Percentiles rank a stretch among this genome's conserved stretches.
Conservation (phyloP, 2,329 filamentous ascomycete genomes). For the Venturia oleaginea region DNA sequence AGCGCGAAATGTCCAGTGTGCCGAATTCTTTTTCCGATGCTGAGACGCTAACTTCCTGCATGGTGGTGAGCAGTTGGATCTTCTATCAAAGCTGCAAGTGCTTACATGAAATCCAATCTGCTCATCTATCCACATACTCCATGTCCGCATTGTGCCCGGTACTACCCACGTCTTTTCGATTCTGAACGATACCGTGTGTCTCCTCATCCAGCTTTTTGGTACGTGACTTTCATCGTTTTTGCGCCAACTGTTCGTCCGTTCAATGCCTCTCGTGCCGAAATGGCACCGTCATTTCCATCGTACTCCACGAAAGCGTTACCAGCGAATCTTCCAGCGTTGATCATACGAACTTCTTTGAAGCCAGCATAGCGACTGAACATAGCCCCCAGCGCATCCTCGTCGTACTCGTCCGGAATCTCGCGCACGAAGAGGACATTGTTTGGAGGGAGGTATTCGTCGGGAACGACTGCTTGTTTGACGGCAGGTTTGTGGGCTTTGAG, state of each 20-base stretch:
- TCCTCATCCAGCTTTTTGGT: constrained; percentile 49
- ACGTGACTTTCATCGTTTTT: constrained; percentile 86
- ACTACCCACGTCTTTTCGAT: not conserved
- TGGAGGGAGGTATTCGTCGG: constrained; percentile 95
- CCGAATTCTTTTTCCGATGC: not conserved
- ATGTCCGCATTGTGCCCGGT: not conserved
- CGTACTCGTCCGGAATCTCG: constrained; percentile 80
- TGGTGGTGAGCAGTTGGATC: not conserved
- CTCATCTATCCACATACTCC: not conserved
- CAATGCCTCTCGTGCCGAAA: constrained; percentile 87
- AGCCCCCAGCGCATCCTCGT: constrained; percentile 65
- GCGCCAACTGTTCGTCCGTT: constrained; percentile 73
- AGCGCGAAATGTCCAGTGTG: not conserved
- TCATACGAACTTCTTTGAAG: constrained; percentile 84
- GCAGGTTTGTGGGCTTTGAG: constrained; percentile 65
- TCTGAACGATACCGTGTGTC: no score
- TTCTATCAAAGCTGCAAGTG: not conserved
- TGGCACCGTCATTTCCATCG: constrained; percentile 79
- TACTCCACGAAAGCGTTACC: constrained; percentile 97
- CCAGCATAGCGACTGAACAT: constrained; percentile 88
- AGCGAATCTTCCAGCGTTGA: constrained; percentile 60
- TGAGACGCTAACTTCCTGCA: not conserved
- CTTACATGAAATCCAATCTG: constrained; percentile 4
- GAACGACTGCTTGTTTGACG: constrained; percentile 60
- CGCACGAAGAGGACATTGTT: constrained; percentile 96